These are phyloP conservation scores for Globisporangium spinosum DNA, from an alignment of 352 stramenopile species.

Conservation along the genomic window DNA sequence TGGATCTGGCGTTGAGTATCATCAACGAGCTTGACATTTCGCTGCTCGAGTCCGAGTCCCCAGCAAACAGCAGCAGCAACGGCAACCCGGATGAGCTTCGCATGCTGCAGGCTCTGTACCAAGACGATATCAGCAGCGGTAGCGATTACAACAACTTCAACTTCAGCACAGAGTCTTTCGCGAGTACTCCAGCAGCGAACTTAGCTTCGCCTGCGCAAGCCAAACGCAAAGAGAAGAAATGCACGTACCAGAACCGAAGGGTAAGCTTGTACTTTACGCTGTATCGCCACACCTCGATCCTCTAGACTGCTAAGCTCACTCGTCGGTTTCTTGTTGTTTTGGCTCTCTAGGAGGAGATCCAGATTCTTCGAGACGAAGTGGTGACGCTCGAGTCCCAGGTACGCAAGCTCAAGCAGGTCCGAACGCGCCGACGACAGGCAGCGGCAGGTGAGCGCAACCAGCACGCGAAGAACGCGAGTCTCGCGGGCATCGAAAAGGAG, in stretches of 20 bases:
- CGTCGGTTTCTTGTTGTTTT: neutral
- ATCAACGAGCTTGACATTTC: slow-evolving; percentile 18
- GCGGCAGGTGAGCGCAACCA: neutral
- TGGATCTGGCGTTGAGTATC: slow-evolving; percentile 16
- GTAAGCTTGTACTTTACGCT: neutral
- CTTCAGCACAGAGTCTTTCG: neutral
- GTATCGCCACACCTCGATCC: neutral
- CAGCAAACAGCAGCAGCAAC: neutral
- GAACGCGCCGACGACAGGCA: neutral
- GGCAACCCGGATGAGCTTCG: neutral
- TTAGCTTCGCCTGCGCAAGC: neutral
- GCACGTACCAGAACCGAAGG: slow-evolving; percentile 19
- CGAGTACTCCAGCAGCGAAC: neutral
- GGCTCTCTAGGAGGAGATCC: slow-evolving; percentile 12
- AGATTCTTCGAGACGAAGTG: slow-evolving; percentile 14
- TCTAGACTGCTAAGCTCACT: neutral
- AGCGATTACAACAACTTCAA: neutral
- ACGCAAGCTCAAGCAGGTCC: slow-evolving; percentile 15
- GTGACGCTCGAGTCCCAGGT: slow-evolving; percentile 14
- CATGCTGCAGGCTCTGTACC: slow-evolving; percentile 9
- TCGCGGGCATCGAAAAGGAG: neutral
- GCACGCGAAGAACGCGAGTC: neutral
- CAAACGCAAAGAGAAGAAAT: slow-evolving; percentile 12
- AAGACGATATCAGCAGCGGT: neutral
- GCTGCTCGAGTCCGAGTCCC: neutral